Conservation (phyloP, 2,329 filamentous ascomycete species). For the Pseudocercospora fuligena region DNA sequence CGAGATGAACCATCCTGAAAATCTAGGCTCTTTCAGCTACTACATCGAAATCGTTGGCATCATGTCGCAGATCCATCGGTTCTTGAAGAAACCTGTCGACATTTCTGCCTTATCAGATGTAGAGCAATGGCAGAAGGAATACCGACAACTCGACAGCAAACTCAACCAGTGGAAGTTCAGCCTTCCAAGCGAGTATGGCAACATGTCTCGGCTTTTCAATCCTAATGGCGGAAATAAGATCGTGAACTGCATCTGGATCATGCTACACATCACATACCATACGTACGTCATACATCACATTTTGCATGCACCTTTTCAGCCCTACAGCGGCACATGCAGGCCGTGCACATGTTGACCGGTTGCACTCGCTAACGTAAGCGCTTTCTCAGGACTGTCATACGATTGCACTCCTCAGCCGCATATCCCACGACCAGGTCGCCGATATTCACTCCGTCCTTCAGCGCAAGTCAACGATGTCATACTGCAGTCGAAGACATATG, state of each 20-base stretch:
- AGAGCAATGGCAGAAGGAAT: conserved; percentile 85
- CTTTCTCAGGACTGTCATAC: conserved; percentile 70
- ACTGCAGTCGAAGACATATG: conserved; percentile 82
- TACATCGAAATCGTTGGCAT: conserved; percentile 90
- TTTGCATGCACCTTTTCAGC: neutral
- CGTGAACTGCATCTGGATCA: conserved; percentile 83
- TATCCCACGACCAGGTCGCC: conserved; percentile 88
- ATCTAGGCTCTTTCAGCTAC: conserved; percentile 84
- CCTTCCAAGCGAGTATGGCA: conserved; percentile 81
- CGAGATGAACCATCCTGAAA: conserved; percentile 70
- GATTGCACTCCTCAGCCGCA: conserved; percentile 87
- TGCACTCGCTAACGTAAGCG: conserved; percentile 32
- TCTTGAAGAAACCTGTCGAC: conserved; percentile 86
- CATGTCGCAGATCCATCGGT: conserved; percentile 83
- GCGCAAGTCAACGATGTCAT: conserved; percentile 81
- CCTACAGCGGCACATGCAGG: neutral
- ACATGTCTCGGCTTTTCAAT: conserved; percentile 78
- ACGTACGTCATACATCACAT: conserved; percentile 58
- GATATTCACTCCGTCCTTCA: conserved; percentile 88
- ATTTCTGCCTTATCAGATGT: conserved; percentile 84
- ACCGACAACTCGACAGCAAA: conserved; percentile 80
- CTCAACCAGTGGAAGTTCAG: conserved; percentile 83
- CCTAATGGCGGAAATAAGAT: conserved; percentile 64
- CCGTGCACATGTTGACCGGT: conserved; percentile 14
- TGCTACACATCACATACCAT: conserved; percentile 88